Evolutionary conservation across 768 basidiomycete species (phyloP), one percentile per base, ranked within the genome.

Genomic region (Grammothele lineata): DNA sequence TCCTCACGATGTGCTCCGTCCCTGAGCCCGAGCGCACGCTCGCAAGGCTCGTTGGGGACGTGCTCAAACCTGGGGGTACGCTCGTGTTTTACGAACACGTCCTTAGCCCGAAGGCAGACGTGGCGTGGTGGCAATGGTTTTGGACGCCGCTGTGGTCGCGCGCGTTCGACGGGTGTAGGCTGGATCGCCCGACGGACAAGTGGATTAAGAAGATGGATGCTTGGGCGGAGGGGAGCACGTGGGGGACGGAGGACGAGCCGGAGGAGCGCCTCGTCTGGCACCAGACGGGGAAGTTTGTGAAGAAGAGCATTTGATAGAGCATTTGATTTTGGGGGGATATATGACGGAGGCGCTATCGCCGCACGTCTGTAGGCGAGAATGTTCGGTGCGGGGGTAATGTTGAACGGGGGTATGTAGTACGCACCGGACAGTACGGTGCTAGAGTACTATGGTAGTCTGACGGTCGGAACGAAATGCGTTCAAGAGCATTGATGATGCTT

Each of bases 31-130:
- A 78, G 47, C 48, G 62, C 10, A 76, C 77, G 0, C 59, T 87
- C 15, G 43, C 48, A 3, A 60, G 62, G 0, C 70, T 89, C 14
- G 68, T 74, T 3, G 60, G 65, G 4, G 72, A 79, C 9, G 67
- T 80, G 1, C 72, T 90, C 26, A 80, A 75, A 48, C 75, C 85
- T 0, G 82, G 84, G 0, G 87, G 87, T 0, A 69, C 74, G 43
- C 46, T 89, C 0, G 66, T 89, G 14, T 81, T 81, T 55, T 81
- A 78, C 49, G 87, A 90, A 61, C 87, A 90, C 51, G 83, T 89
- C 10, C 63, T 71, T 42, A 83, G 74, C 53, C 74, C 69, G 1
- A 61, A 64, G 0, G 43, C 56, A 5, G 78, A 83, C 50, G 75
- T 86, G 2, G 75, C 76, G 7, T 77, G 79, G 77, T 88, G 85